Conservation (phyloP, 2,329 filamentous ascomycete genomes). For the Venturia asperata region DNA sequence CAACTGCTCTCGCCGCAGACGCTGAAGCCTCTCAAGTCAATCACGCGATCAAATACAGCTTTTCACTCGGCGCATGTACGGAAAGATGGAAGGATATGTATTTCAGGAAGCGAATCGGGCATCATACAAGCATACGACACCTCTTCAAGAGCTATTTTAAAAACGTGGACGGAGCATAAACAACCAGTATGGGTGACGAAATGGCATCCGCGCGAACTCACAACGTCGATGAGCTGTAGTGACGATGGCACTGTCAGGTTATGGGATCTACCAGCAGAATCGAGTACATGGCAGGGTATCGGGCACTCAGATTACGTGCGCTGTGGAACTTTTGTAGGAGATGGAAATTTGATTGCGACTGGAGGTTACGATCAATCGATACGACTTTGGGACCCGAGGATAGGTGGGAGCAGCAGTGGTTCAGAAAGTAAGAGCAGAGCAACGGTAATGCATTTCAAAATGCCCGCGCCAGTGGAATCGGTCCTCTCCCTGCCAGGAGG, state of each 20-base stretch:
- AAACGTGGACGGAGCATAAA: slow-evolving; percentile 91
- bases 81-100: slow-evolving; percentile 78
- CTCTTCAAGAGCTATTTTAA: slow-evolving; percentile 79
- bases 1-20: slow-evolving; percentile 92
- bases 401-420: slow-evolving; percentile 42
- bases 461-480: slow-evolving; percentile 78
- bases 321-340: slow-evolving; percentile 54
- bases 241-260: slow-evolving; percentile 89
- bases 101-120: slow-evolving; percentile 86
- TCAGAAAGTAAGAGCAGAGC: slow-evolving; percentile 31
- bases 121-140: slow-evolving; percentile 94
- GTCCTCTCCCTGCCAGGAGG: slow-evolving; percentile 83
- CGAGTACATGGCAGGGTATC: slow-evolving; percentile 67
- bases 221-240: slow-evolving; percentile 77
- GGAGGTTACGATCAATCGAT: slow-evolving; percentile 95
- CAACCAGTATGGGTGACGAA: slow-evolving; percentile 88
- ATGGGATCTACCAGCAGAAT: slow-evolving; percentile 84
- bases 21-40: slow-evolving; percentile 85
- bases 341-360: slow-evolving; percentile 60
- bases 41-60: slow-evolving; percentile 71
- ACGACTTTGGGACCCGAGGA: slow-evolving; percentile 83
- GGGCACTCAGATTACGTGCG: slow-evolving; percentile 93
- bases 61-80: slow-evolving; percentile 85
- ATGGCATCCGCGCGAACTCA: slow-evolving; percentile 86
- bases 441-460: slow-evolving; percentile 88